Base-by-base conservation (phyloP, 805 yeast species). In the Barnettozyma siamensis region DNA sequence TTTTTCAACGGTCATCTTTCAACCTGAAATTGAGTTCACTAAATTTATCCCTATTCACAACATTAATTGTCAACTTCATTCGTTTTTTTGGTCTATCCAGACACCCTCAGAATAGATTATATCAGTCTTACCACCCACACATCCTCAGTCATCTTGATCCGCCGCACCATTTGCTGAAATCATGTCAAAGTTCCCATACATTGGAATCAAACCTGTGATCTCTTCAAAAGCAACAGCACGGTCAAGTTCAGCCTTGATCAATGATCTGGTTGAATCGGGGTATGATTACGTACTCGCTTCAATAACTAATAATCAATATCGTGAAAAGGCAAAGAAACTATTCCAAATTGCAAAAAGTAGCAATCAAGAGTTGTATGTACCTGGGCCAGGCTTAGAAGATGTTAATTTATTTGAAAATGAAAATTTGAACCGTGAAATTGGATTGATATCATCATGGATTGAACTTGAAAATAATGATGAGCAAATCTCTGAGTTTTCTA, bases 391-490 rank as follows among this genome's bases (percentile, higher is more conserved):
- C 5, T 48, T 62, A 2, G 57, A 58, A 4, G 78, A 75, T 38
- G 69, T 73, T 7, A 66, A 64, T 36, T 50, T 73, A 5, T 54
- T 65, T 9, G 65, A 71, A 1, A 77, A 75, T 1, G 47, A 56
- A 0, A 74, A 73, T 50, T 56, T 67, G 2, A 40, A 51, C 2
- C 58, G 60, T 47, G 59, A 76, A 7, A 70, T 82, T 19, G 87
- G 85, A 0, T 51, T 80, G 24, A 57, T 80, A 3, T 73, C 87
- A 0, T 76, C 83, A 2, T 82, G 88, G 87, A 64, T 80, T n/a
- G 87, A 80, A 51, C 58, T 80, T 31, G 87, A 80, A 47, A 71
- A 79, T 24, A 60, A 63, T 9, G 76, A 78, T 54, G 56, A 61
- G 0, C 46, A 66, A 6, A 64, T 75, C 4, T 73, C 80, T 24